Evolutionary conservation across 148 eudicot genomes (phyloP).

Genomic region (Salicornia ramosissima): DNA sequence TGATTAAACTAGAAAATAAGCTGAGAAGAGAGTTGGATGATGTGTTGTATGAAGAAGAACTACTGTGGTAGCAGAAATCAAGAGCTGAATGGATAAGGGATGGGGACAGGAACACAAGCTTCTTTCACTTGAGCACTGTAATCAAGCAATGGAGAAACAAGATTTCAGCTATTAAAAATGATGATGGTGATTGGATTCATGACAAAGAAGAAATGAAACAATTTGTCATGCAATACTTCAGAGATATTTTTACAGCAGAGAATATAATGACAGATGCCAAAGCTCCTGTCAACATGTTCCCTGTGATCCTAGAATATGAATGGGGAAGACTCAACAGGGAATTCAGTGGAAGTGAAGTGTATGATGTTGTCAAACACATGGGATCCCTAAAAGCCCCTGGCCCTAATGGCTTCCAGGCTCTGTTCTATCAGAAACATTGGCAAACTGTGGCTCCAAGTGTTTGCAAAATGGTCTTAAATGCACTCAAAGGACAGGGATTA

Average conservation of each 20-base stretch:
- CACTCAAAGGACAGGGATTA: not conserved
- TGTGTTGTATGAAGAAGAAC: not conserved
- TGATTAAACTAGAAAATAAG: not conserved
- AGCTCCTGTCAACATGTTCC: too few species aligned
- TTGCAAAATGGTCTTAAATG: not conserved
- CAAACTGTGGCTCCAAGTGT: not conserved
- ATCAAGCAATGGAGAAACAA: not conserved
- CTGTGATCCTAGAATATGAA: too few species aligned
- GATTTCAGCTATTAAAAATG: not conserved
- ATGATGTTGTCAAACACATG: not conserved
- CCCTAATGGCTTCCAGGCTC: not conserved
- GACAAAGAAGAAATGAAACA: not conserved
- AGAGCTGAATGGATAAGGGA: not conserved
- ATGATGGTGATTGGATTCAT: not conserved
- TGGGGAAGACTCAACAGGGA: too few species aligned
- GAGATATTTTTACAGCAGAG: not conserved
- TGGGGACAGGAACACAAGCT: not conserved
- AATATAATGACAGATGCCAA: too few species aligned
- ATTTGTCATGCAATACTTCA: too few species aligned
- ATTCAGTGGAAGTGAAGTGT: too few species aligned
- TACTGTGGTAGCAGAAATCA: not conserved
- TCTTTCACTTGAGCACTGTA: not conserved
- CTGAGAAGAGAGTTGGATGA: not conserved
- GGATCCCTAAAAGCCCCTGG: not conserved
- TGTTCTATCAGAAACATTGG: slow-evolving; percentile 3